Percentiles rank a stretch among this genome's conserved stretches.
Conservation (phyloP, 352 stramenopile genomes). For the Phytophthora tubulina region DNA sequence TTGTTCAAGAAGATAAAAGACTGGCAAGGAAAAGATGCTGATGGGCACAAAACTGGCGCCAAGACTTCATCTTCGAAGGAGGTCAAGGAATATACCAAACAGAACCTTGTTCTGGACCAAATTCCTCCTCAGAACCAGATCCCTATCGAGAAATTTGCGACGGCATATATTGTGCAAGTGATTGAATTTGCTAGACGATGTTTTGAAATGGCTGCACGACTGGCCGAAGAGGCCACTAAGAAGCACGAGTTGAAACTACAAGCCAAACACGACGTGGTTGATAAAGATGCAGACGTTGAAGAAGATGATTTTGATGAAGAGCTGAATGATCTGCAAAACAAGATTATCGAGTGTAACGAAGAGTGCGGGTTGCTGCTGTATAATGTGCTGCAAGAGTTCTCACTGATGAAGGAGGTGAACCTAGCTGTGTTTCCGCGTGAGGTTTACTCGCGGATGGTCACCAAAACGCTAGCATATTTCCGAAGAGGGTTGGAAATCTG, state of each 20-base stretch:
- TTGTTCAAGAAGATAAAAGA: constrained; percentile 70
- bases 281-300: constrained; percentile 19
- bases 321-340: constrained; percentile 44
- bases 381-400: constrained; percentile 75
- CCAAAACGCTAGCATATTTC: constrained; percentile 52
- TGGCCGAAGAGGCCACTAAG: constrained; percentile 39
- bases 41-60: constrained; percentile 15
- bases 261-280: constrained; percentile 9
- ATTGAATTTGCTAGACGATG: constrained; percentile 75
- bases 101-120: constrained; percentile 2
- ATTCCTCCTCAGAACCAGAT: constrained; percentile 9
- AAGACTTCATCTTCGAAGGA: constrained; percentile 10
- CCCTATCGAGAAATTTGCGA: constrained; percentile 58
- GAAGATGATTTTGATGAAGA: constrained; percentile 35
- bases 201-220: constrained; percentile 67
- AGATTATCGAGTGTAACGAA: constrained; percentile 72
- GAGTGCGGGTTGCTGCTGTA: constrained; percentile 81
- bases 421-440: constrained; percentile 35
- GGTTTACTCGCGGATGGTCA: constrained; percentile 44
- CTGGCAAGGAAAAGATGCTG: constrained; percentile 49
- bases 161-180: constrained; percentile 58
- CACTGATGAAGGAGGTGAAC: constrained; percentile 52
- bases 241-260: constrained; percentile 22
- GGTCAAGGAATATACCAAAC: constrained; percentile 10
- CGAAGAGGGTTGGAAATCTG: constrained; percentile 47